Evolutionary conservation across 768 basidiomycete species (phyloP).

Genomic region (Phallus indusiatus): DNA sequence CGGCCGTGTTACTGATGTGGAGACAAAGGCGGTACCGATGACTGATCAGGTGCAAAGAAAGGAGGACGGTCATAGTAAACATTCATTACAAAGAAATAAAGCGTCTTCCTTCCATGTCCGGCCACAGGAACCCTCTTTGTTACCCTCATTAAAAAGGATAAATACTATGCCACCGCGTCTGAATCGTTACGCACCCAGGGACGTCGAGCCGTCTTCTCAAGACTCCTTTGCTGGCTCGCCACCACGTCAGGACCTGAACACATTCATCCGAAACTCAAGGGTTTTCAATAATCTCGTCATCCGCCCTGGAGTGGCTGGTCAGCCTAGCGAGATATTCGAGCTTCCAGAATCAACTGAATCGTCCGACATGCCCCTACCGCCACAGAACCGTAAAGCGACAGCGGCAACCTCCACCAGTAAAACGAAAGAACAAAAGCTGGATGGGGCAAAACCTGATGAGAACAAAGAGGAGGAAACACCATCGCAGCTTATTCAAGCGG

Average conservation of each 20-base stretch:
- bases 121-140: background rate
- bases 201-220: constrained; percentile 6
- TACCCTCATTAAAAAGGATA: background rate
- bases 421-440: background rate
- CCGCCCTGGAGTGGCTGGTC: background rate
- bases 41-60: background rate
- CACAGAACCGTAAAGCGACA: background rate
- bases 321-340: constrained; percentile 1
- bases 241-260: constrained; percentile 1
- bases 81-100: background rate
- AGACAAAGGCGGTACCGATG: background rate
- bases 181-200: constrained; percentile 8
- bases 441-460: background rate
- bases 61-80: background rate
- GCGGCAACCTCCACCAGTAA: background rate
- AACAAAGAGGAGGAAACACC: background rate
- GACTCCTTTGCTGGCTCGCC: constrained; percentile 7
- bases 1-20: background rate
- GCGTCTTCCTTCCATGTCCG: background rate
- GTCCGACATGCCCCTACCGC: background rate
- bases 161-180: constrained; percentile 4
- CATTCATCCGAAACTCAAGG: background rate
- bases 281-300: constrained; percentile 3
- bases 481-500: constrained; percentile 2
- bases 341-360: background rate